These are phyloP conservation scores for Hygrophorus russula DNA, from an alignment of 768 basidiomycete species.

Conservation along the genomic window DNA sequence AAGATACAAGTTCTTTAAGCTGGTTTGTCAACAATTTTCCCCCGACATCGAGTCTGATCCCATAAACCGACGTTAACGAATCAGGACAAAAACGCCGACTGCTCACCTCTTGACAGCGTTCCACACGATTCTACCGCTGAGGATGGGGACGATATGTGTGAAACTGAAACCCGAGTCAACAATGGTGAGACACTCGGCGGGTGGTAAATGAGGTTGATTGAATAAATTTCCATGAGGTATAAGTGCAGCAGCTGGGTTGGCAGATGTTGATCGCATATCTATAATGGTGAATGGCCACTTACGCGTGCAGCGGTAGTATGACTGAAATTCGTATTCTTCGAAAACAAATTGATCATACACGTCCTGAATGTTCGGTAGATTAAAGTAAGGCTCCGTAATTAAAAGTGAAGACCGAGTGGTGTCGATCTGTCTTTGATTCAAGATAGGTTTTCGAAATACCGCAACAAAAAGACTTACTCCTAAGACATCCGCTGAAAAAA, in stretches of 20 bases:
- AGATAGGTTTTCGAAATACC: background rate
- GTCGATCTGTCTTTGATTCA: constrained; percentile 41
- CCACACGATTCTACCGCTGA: constrained; percentile 68
- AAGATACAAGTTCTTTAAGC: constrained; percentile 86
- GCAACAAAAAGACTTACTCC: constrained; percentile 31
- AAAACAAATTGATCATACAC: constrained; percentile 93
- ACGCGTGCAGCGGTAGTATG: constrained; percentile 78
- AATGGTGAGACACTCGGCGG: constrained; percentile 70
- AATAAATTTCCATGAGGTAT: constrained; percentile 72
- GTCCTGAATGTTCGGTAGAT: constrained; percentile 84
- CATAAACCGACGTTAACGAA: constrained; percentile 7
- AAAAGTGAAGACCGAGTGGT: constrained; percentile 64
- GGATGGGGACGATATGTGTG: constrained; percentile 82
- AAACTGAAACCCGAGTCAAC: constrained; percentile 92
- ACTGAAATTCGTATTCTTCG: constrained; percentile 90
- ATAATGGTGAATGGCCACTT: constrained; percentile 19
- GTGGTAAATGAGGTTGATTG: constrained; percentile 29
- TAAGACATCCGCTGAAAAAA: constrained; percentile 66
- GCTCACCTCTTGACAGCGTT: constrained; percentile 69
- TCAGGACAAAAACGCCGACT: constrained; percentile 2
- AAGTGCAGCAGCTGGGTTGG: constrained; percentile 59
- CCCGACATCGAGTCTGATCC: constrained; percentile 77
- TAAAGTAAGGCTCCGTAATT: constrained; percentile 92
- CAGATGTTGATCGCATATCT: constrained; percentile 1
- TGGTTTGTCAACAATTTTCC: constrained; percentile 95